Evolutionary conservation across 2,329 filamentous ascomycete genomes (phyloP).

Genomic region (Penicillium hordei): DNA sequence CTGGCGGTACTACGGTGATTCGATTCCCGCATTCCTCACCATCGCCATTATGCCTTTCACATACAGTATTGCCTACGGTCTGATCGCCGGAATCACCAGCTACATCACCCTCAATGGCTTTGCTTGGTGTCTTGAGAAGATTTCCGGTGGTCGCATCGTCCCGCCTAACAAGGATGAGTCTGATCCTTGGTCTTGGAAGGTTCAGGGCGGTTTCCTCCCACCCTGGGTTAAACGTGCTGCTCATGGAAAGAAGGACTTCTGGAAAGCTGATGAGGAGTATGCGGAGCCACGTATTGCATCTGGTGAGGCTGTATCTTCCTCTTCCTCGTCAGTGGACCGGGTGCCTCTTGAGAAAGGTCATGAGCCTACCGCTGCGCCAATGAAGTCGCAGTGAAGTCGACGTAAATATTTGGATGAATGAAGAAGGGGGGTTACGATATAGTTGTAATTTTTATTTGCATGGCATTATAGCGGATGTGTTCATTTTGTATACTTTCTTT

Average conservation of each 20-base stretch:
- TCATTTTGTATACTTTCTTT: not conserved
- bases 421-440: not conserved
- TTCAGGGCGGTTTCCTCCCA: slow-evolving; percentile 72
- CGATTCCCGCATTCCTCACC: slow-evolving; percentile 79
- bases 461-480: slow-evolving; percentile 1
- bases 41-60: slow-evolving; percentile 87
- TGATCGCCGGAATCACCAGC: slow-evolving; percentile 75
- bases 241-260: slow-evolving; percentile 72
- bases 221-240: slow-evolving; percentile 67
- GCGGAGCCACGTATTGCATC: slow-evolving; percentile 9
- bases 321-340: slow-evolving; percentile 18
- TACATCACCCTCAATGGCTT: slow-evolving; percentile 74
- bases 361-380: not conserved
- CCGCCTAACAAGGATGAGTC: slow-evolving; percentile 74
- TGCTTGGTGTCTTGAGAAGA: slow-evolving; percentile 67
- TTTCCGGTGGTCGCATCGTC: slow-evolving; percentile 66
- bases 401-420: not conserved
- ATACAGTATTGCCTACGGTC: slow-evolving; percentile 82
- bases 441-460: not conserved
- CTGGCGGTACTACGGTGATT: slow-evolving; percentile 82
- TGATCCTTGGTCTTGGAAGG: slow-evolving; percentile 76
- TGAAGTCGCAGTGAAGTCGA: slow-evolving; percentile 1
- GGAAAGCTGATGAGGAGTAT: slow-evolving; percentile 48
- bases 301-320: slow-evolving; percentile 16
- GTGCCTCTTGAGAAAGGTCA: slow-evolving; percentile 18